phyloP scores from a whole-genome alignment of 129 eudicot genomes.

The Artemisia annua region DNA sequence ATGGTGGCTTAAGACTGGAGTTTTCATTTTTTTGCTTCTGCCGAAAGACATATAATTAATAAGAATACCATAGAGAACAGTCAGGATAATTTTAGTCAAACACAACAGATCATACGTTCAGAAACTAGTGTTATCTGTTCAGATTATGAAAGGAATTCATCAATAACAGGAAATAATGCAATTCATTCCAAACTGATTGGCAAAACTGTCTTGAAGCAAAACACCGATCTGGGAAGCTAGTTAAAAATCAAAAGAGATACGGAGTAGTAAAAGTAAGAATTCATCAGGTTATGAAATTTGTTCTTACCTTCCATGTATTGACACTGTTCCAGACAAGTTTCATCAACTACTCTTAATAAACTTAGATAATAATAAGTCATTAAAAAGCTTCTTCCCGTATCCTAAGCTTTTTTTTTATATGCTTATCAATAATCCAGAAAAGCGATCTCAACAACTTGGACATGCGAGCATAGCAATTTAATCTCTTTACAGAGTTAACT shows the following conservation, averaged over 20 bases:
- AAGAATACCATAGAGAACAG: conserved; percentile 12
- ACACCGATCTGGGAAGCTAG: background rate
- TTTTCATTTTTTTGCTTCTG: conserved; percentile 78
- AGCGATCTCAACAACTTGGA: background rate
- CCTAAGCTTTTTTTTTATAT: background rate
- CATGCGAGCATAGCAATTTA: conserved; percentile 10
- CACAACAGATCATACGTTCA: conserved; percentile 5
- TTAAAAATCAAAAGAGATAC: background rate
- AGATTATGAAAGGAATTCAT: conserved; percentile 6
- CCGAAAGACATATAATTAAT: conserved; percentile 22
- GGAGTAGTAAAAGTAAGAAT: background rate
- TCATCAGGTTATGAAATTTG: background rate
- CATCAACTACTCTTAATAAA: no score
- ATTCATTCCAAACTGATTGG: background rate
- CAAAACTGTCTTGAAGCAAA: background rate
- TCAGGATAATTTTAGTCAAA: conserved; percentile 9
- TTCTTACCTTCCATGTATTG: background rate
- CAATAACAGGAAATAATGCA: conserved; percentile 12
- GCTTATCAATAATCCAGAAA: background rate
- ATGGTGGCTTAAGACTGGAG: conserved; percentile 76
- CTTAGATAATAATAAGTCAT: background rate
- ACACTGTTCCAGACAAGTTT: no score
- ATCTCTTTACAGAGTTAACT: conserved; percentile 7
- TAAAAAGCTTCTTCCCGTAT: background rate
- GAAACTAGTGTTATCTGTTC: conserved; percentile 1